Base-by-base conservation (phyloP, 1,284 basidiomycete genomes). In the Leccinum pseudoinsigne region DNA sequence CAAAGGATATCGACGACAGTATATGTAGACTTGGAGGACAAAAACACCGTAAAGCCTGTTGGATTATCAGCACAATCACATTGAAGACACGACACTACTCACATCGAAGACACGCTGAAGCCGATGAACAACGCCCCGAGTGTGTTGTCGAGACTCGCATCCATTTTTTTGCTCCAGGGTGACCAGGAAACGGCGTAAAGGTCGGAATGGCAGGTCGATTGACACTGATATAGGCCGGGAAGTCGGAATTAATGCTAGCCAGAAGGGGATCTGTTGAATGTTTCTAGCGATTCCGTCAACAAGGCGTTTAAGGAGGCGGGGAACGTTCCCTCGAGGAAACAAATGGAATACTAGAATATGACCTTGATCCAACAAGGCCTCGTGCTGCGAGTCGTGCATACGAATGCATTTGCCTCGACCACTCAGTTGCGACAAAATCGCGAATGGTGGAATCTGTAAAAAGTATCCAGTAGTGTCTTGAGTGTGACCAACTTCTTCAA, bases 51-150 rank as follows among this genome's bases (percentile, higher is more conserved):
- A 78, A 21, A 80, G 66, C 38, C 82, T 83, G 67, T 54, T 34
- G 57, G 53, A 59, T 31, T 23, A 57, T 63, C 14, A 61, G 62
- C 38, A 1, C 21, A 36, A 26, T 7, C 18, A 36, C 57, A 12
- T 51, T 28, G 21, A 34, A 36, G 23, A 50, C 28, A 51, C 34
- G 26, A 60, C 4, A 74, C 74, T 31, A 78, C 76, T 77, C 80
- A 82, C 71, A 67, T 63, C 63, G 62, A 60, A 53, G 86, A 85
- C 18, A 80, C 70, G n/a, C 78, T 79, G 71, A 87, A 86, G 57
- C 87, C 87, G 62, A 86, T 72, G 65, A 84, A 79, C 57, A 81
- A 75, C 18, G 87, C 86, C 56, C 87, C 87, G 9, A 89, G 78
- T 1, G 86, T 88, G 67, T 80, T 79, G 72, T 84, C 78, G 58